Base-by-base conservation (phyloP, 164 flowering plant genomes). In the Paratinospora sagittata region DNA sequence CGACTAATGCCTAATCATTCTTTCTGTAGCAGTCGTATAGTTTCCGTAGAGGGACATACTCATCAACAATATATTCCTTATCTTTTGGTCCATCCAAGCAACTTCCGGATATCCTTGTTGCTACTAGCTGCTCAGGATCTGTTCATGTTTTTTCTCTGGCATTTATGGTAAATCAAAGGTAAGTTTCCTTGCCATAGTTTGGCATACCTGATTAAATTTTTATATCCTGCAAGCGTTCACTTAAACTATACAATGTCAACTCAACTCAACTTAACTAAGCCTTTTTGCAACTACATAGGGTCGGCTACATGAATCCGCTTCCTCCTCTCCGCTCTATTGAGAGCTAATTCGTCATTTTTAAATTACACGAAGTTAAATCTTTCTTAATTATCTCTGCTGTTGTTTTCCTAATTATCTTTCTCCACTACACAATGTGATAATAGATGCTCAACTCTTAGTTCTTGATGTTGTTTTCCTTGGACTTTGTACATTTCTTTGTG, bases 41-140 rank as follows among this genome's bases (percentile, higher is more conserved):
- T 78, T 93, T 93, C 74, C 85, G 98, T 67, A 89, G 98, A 79
- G 98, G 98, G 8, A 78, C 96, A 69, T 93, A 90, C 70, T 84
- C 92, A 66, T 90, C 98, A 66, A 84, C 89, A n/a, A 91, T 93
- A 79, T 91, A 77, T 81, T 90, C 97, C 67, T 76, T 93, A 79
- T 87, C 97, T 65, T 90, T 93, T 81, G 91, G 90, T 34, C 92
- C 92, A 69, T 87, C 96, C 9, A 41, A 52, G 66, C 85, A 84
- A 76, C 81, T 89, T 79, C 97, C 97, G 65, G 94, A 90, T 74
- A 78, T 91, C 78, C 89, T 93, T 73, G 81, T 83, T 30, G 98
- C 94, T 37, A 81, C 92, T 55, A 91, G 97, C 80, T 87, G 89
- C 63, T 90, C 98, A 1, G 98, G 98, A 45, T 87, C 98, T 78